Conservation (phyloP, 352 stramenopile genomes). For the Globisporangium acanthophoron region DNA sequence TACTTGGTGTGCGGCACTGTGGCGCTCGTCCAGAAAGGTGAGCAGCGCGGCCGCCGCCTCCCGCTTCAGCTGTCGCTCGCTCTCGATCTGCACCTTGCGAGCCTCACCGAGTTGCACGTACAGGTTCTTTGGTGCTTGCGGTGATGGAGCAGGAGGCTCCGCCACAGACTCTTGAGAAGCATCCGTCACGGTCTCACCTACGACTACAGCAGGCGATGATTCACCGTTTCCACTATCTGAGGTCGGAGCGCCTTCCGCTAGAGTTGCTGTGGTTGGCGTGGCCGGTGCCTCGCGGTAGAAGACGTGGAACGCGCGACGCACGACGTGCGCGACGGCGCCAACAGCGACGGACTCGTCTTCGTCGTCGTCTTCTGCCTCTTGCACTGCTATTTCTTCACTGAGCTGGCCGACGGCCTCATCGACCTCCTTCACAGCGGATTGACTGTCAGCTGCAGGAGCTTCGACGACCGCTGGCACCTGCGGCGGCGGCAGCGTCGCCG, state of each 20-base stretch:
- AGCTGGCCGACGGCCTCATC: too few species aligned
- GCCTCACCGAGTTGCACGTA: slow-evolving; percentile 30
- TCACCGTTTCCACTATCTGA: neutral
- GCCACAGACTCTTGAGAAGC: neutral
- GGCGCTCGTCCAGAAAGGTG: slow-evolving; percentile 41
- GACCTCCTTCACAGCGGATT: too few species aligned
- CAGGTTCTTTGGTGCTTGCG: slow-evolving; percentile 7
- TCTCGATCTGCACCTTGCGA: slow-evolving; percentile 33
- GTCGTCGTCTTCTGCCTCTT: slow-evolving; percentile 10
- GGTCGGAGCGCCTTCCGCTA: neutral
- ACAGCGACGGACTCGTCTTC: slow-evolving; percentile 63
- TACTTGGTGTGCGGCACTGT: slow-evolving; percentile 27
- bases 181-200: neutral
- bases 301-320: slow-evolving; percentile 59
- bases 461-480: too few species aligned
- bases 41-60: slow-evolving; percentile 30
- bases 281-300: slow-evolving; percentile 31
- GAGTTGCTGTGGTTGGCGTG: neutral
- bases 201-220: neutral
- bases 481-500: too few species aligned
- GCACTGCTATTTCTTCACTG: neutral
- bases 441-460: too few species aligned
- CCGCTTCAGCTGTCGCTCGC: slow-evolving; percentile 23
- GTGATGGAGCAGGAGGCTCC: neutral
- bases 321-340: slow-evolving; percentile 64